These are phyloP conservation scores for Cytospora leucostoma DNA, from an alignment of 2,329 filamentous ascomycete species.

Conservation along the genomic window DNA sequence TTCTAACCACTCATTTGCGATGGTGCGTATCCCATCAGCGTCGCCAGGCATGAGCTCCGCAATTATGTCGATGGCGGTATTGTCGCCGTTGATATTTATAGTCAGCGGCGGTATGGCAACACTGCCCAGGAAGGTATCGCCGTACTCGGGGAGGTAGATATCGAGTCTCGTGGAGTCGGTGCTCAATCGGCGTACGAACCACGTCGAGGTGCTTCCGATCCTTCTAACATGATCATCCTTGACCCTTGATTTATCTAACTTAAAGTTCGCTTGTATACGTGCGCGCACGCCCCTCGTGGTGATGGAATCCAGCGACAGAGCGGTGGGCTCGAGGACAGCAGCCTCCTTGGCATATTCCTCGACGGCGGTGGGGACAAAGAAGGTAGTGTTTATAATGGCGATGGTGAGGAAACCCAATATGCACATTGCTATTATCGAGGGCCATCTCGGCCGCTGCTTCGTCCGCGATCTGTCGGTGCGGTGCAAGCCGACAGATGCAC, in stretches of 20 bases:
- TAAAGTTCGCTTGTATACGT: slow-evolving; percentile 79
- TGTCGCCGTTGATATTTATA: slow-evolving; percentile 76
- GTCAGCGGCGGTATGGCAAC: slow-evolving; percentile 74
- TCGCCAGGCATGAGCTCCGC: slow-evolving; percentile 76
- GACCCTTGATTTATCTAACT: slow-evolving; percentile 77
- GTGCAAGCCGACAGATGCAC: slow-evolving; percentile 37
- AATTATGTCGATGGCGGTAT: slow-evolving; percentile 76
- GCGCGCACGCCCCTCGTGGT: slow-evolving; percentile 76
- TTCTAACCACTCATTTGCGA: slow-evolving; percentile 87
- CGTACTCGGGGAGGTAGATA: slow-evolving; percentile 82
- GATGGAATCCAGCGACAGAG: slow-evolving; percentile 82
- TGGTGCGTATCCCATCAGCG: slow-evolving; percentile 71
- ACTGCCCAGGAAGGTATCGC: slow-evolving; percentile 73
- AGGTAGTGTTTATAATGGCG: slow-evolving; percentile 73
- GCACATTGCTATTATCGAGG: slow-evolving; percentile 72
- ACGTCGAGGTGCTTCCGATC: slow-evolving; percentile 76
- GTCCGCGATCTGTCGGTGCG: slow-evolving; percentile 30
- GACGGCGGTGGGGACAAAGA: slow-evolving; percentile 77
- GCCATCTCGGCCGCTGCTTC: slow-evolving; percentile 64
- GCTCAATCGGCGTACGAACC: slow-evolving; percentile 75
- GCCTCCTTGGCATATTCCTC: slow-evolving; percentile 87
- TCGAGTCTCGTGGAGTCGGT: slow-evolving; percentile 71
- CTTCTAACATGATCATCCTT: slow-evolving; percentile 69
- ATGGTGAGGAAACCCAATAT: slow-evolving; percentile 64
- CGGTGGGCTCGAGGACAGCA: slow-evolving; percentile 77